Evolutionary conservation across 805 yeast genomes (phyloP), one percentile per base, ranked within the genome.

Genomic region (Wickerhamiella sergipiensis): DNA sequence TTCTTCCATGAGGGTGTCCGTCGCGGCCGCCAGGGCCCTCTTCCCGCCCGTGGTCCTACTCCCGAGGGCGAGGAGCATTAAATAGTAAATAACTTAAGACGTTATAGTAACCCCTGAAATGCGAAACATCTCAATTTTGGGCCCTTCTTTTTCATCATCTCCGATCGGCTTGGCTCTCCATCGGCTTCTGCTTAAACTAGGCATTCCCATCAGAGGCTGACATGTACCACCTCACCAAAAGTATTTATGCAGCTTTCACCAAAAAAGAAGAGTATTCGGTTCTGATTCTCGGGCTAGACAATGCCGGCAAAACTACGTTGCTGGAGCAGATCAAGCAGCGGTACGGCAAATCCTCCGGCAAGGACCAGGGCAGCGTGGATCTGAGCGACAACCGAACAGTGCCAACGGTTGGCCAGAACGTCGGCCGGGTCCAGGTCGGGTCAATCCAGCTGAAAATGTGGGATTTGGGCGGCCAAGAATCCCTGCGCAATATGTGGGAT

Each of bases 391-490:
- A 56, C 17, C 71, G 86, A 52, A 87, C 88, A 17, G 71, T 84
- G 26, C 97, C 98, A 1, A 90, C 98, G 0, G 94, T 90, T 45
- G 98, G 98, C 3, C 98, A 92, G 64, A 92, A 92, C 63, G 66
- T 72, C 57, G 67, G 71, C 52, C 61, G 67, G 46, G 58, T 78
- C 61, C 52, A 64, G 54, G 57, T 72, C 53, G 71, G 73, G 51
- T 61, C 61, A 13, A 61, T 61, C 26, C 56, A 60, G 48, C 70
- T 92, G 51, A 89, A 88, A 62, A 78, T 92, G 60, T 90, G 97
- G 97, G 98, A 90, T 65, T 80, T 90, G 42, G 97, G 97, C 10
- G 98, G 98, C 12, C 98, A 90, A 66, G 82, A 81, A 62, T 72
- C 83, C n/a, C 71, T 90, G 46, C 73, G 97, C 46, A 70, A 78